A percentile compares a stretch with the other conserved stretches of the same genome.
Evolutionary conservation across 306 rosid species (phyloP).

Genomic region (Medicago lupulina): DNA sequence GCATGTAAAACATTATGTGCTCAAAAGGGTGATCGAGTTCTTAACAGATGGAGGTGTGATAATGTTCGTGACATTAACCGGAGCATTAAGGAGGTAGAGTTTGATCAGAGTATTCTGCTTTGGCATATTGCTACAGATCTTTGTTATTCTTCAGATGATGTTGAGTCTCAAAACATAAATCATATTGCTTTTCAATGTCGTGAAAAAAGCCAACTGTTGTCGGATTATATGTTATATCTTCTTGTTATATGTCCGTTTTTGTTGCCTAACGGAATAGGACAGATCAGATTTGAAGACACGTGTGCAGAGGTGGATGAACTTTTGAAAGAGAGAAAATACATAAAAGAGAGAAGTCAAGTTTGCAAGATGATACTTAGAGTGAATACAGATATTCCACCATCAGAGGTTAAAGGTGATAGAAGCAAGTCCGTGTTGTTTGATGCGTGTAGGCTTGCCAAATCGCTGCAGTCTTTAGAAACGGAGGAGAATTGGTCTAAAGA

Average conservation of each 20-base stretch:
- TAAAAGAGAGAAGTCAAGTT: background rate
- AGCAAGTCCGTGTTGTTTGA: slow-evolving; percentile 49
- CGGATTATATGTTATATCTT: slow-evolving; percentile 45
- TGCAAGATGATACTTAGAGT: slow-evolving; percentile 31
- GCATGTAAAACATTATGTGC: slow-evolving; percentile 31
- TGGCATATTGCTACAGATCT: slow-evolving; percentile 56
- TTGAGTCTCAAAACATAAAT: background rate
- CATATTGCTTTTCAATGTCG: background rate
- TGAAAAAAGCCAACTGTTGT: slow-evolving; percentile 21
- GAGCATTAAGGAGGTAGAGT: background rate
- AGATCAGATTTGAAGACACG: slow-evolving; percentile 44
- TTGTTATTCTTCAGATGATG: slow-evolving; percentile 17
- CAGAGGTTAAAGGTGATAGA: slow-evolving; percentile 28
- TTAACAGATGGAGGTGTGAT: background rate
- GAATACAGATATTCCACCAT: slow-evolving; percentile 37
- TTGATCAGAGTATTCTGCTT: slow-evolving; percentile 32
- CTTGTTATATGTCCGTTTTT: slow-evolving; percentile 40
- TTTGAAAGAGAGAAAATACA: slow-evolving; percentile 34
- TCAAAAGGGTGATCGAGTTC: slow-evolving; percentile 39
- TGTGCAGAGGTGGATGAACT: slow-evolving; percentile 44
- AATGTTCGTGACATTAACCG: background rate
- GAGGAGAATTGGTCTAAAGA: slow-evolving; percentile 20
- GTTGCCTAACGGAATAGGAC: slow-evolving; percentile 47
- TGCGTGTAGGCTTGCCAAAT: slow-evolving; percentile 44
- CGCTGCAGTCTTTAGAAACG: slow-evolving; percentile 11